Base-by-base conservation (phyloP, 2,329 filamentous ascomycete species). In the Xylariaceae sp. region DNA sequence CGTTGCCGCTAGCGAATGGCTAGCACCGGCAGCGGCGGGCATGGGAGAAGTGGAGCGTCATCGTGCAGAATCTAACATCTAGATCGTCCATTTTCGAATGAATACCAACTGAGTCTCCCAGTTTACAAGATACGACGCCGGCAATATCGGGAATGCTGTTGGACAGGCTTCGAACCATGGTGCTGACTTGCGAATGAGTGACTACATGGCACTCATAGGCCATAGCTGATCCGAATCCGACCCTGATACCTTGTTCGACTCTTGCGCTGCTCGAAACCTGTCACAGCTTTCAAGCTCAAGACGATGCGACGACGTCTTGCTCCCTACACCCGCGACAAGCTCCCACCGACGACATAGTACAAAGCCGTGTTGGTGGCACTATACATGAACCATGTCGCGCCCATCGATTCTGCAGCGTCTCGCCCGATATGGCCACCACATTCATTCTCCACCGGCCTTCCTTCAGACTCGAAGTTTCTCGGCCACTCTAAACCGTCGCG, bases 401-500 rank as follows among this genome's bases (percentile, higher is more conserved):
- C 35, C 45, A 17, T 32, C 45, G 27, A 12, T 42, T 19, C 33
- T 42, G 35, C 35, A 33, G 30, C 43, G 45, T 30, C 19, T 33
- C 11, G 38, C 44, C 40, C 15, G 33, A 15, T 12, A 43, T 10
- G 14, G 17, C 19, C 46, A 11, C 43, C 48, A 11, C 48, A 40
- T 47, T 39, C 35, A 27, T 7, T 27, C 22, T 27, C 22, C 22
- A 27, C 22, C 22, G 22, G 4, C 22, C 7, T 7, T 27, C 22
- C 22, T 27, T 27, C 22, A 7, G 7, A 42, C 48, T 5, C 70
- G 75, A 57, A 59, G 55, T 54, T 81, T 86, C 60, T 79, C 79
- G 6, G 69, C 69, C 9, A 78, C 80, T 2, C 47, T 67, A 11
- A 48, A 56, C 12, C 70, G 71, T 54, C 66, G 59, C 50, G 71